Evolutionary conservation across 208 protist species (phyloP).

Genomic region (Leishmania guyanensis): DNA sequence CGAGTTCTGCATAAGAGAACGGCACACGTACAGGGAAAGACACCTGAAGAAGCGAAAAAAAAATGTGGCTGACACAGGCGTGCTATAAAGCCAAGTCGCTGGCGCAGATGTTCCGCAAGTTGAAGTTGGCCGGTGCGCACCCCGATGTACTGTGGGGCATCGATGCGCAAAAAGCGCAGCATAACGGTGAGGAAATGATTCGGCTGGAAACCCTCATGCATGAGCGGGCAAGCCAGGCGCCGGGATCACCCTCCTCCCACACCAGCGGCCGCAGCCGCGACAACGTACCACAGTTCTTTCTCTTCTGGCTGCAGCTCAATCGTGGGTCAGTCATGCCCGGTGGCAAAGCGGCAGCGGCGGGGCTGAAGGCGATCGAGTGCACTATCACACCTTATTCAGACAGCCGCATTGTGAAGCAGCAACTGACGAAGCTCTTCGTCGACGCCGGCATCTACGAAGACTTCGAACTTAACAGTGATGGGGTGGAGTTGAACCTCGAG

Average conservation of each 20-base stretch:
- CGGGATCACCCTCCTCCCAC: constrained; percentile 1
- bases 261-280: neutral
- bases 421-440: constrained; percentile 65
- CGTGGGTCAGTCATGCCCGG: neutral
- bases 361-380: constrained; percentile 52
- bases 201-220: constrained; percentile 83
- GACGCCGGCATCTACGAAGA: constrained; percentile 73
- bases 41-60: neutral
- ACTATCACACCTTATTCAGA: constrained; percentile 61
- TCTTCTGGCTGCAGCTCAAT: constrained; percentile 59
- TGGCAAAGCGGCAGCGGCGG: neutral
- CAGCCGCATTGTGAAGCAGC: constrained; percentile 55
- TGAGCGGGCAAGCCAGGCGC: constrained; percentile 30
- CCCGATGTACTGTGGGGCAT: constrained; percentile 85
- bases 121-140: constrained; percentile 85
- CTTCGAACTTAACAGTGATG: constrained; percentile 53
- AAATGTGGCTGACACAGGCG: constrained; percentile 20
- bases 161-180: constrained; percentile 84
- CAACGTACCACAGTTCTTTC: constrained; percentile 53
- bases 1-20: neutral
- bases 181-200: constrained; percentile 90
- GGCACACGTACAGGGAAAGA: neutral
- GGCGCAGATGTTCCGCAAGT: constrained; percentile 81
- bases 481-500: constrained; percentile 64
- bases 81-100: constrained; percentile 57